phyloP scores from a whole-genome alignment of 2,329 filamentous ascomycete species.

The Penicillium hordei region DNA sequence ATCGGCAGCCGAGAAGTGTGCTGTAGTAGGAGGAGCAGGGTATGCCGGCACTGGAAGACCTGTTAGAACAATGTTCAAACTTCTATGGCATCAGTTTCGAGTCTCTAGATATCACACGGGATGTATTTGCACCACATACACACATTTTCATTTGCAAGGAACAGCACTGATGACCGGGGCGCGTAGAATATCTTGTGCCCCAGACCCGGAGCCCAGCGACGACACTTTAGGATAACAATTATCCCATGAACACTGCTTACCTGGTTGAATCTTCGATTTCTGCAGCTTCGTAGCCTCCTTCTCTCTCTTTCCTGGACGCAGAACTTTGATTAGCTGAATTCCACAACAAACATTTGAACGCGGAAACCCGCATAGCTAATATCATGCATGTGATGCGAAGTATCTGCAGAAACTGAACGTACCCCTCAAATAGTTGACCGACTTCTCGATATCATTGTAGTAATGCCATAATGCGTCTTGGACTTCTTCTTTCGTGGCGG shows the following conservation, averaged over 20 bases:
- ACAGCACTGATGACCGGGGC: neutral
- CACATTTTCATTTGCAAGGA: neutral
- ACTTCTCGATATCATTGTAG: conserved; percentile 88
- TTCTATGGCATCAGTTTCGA: conserved; percentile 35
- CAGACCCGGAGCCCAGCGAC: conserved; percentile 32
- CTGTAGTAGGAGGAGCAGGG: conserved; percentile 29
- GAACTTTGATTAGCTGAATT: conserved; percentile 6
- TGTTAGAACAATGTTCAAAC: conserved; percentile 41
- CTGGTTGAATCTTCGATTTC: conserved; percentile 30
- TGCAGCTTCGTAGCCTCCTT: conserved; percentile 33
- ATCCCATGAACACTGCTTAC: conserved; percentile 23
- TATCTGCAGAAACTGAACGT: conserved; percentile 33
- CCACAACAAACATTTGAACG: neutral
- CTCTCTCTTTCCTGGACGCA: conserved; percentile 32
- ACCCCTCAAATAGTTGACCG: conserved; percentile 75
- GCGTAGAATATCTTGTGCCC: neutral
- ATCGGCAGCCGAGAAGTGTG: conserved; percentile 49
- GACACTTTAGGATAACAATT: conserved; percentile 12
- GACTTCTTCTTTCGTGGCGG: conserved; percentile 69
- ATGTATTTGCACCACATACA: conserved; percentile 6
- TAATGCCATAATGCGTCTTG: conserved; percentile 93
- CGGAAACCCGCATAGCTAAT: neutral
- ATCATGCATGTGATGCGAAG: neutral
- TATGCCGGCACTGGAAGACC: conserved; percentile 35
- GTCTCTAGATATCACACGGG: conserved; percentile 8